Percentiles rank a stretch among this genome's conserved stretches.
phyloP scores from a whole-genome alignment of 345 rosid genomes.

The Angophora floribunda region DNA sequence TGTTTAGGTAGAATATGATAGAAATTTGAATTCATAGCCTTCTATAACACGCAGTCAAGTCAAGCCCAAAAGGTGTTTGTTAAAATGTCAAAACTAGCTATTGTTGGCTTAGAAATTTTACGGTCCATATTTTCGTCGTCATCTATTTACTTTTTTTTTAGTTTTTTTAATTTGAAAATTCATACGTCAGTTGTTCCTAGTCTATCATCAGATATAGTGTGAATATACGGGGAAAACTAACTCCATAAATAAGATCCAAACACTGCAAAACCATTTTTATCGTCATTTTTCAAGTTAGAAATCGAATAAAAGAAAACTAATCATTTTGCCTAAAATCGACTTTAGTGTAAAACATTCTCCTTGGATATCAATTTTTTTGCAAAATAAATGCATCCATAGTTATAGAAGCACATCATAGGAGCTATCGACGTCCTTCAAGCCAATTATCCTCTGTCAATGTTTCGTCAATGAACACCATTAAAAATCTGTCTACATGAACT shows the following conservation, averaged over 20 bases:
- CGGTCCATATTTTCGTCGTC: background rate
- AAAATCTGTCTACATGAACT: accelerated
- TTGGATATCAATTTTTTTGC: background rate
- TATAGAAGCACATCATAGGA: background rate
- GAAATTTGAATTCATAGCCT: background rate
- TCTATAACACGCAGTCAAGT: background rate
- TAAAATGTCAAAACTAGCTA: background rate
- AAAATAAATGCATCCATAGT: background rate
- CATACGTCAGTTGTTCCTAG: background rate
- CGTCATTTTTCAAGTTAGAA: background rate
- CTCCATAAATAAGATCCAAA: background rate
- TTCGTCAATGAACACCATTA: background rate
- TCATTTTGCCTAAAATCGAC: background rate
- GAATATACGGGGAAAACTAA: background rate
- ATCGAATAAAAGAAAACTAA: background rate
- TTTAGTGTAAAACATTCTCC: background rate
- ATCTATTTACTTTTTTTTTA: background rate
- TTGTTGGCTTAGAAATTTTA: background rate
- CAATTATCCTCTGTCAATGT: background rate
- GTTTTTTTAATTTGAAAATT: background rate
- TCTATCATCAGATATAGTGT: background rate
- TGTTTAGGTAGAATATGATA: background rate
- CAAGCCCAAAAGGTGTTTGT: background rate
- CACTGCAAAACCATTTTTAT: background rate
- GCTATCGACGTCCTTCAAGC: background rate